A percentile compares a stretch with the other conserved stretches of the same genome.
These are phyloP conservation scores for Penicillium egyptiacum DNA, from an alignment of 495 filamentous ascomycete species.

Conservation along the genomic window DNA sequence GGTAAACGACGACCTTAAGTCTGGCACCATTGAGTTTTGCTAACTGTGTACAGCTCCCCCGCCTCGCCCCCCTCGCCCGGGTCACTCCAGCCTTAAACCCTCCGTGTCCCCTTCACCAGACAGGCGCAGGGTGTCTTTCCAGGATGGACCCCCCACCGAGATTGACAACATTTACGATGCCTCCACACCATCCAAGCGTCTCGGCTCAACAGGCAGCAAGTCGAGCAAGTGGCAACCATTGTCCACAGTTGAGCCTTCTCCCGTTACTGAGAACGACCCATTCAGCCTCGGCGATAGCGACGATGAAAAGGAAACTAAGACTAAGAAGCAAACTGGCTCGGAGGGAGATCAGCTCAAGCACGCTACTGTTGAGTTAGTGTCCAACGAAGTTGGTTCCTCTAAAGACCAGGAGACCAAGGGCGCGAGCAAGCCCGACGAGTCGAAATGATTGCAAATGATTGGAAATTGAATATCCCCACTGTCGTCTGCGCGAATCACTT, in stretches of 20 bases:
- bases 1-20: conserved; percentile 45
- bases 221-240: conserved; percentile 96
- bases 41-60: conserved; percentile 47
- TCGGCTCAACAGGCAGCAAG: conserved; percentile 52
- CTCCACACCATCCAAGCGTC: conserved; percentile 52
- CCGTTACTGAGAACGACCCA: conserved; percentile 87
- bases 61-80: conserved; percentile 61
- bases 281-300: conserved; percentile 96
- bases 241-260: conserved; percentile 80
- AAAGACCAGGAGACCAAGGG: conserved; percentile 28
- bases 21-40: conserved; percentile 1
- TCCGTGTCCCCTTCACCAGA: conserved; percentile 60
- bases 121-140: conserved; percentile 75
- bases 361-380: conserved; percentile 61
- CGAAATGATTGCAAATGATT: conserved; percentile 27
- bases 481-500: background rate
- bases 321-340: conserved; percentile 60
- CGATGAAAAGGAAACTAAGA: conserved; percentile 81
- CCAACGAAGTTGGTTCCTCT: conserved; percentile 31
- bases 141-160: conserved; percentile 70
- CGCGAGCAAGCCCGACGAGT: conserved; percentile 28
- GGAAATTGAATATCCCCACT: conserved; percentile 13
- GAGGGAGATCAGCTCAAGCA: conserved; percentile 70
- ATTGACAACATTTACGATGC: conserved; percentile 73
- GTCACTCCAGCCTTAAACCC: conserved; percentile 73